Conservation (phyloP, 2,329 filamentous ascomycete species). For the Chrysoporthe austroafricana region DNA sequence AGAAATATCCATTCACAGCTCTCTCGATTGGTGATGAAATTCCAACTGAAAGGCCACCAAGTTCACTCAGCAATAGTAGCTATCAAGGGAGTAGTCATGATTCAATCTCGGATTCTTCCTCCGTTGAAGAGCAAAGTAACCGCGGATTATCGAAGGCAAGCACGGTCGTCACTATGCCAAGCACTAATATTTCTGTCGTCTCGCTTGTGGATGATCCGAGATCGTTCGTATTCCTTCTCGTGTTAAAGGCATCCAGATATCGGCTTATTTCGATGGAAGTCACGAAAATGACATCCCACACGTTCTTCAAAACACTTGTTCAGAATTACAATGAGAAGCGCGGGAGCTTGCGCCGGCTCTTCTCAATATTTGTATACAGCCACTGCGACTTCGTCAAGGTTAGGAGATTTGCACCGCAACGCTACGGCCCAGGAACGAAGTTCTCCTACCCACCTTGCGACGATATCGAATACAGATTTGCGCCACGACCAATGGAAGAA, state of each 20-base stretch:
- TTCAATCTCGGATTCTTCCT: background rate
- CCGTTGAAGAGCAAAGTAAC: background rate
- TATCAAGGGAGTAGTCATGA: background rate
- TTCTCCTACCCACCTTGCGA: slow-evolving; percentile 18
- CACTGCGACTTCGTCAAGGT: slow-evolving; percentile 23
- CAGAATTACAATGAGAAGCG: slow-evolving; percentile 9
- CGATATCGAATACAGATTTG: slow-evolving; percentile 9
- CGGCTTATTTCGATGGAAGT: background rate
- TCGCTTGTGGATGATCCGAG: background rate
- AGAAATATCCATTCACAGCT: background rate
- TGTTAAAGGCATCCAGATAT: slow-evolving; percentile 3
- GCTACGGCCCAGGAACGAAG: slow-evolving; percentile 6
- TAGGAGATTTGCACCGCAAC: slow-evolving; percentile 5
- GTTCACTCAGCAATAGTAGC: slow-evolving; percentile 4
- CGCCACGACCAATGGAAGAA: slow-evolving; percentile 14
- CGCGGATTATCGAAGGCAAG: background rate
- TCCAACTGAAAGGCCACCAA: background rate
- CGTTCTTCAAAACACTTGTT: slow-evolving; percentile 11
- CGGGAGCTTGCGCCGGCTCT: slow-evolving; percentile 4
- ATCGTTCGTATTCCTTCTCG: slow-evolving; percentile 13
- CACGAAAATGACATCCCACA: slow-evolving; percentile 5
- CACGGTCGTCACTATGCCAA: background rate
- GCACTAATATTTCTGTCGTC: slow-evolving; percentile 1
- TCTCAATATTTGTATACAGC: slow-evolving; percentile 17
- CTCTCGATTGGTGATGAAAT: background rate